Evolutionary conservation across 2,329 filamentous ascomycete species (phyloP), one percentile per base, ranked within the genome.

Genomic region (Colletotrichum orbiculare): DNA sequence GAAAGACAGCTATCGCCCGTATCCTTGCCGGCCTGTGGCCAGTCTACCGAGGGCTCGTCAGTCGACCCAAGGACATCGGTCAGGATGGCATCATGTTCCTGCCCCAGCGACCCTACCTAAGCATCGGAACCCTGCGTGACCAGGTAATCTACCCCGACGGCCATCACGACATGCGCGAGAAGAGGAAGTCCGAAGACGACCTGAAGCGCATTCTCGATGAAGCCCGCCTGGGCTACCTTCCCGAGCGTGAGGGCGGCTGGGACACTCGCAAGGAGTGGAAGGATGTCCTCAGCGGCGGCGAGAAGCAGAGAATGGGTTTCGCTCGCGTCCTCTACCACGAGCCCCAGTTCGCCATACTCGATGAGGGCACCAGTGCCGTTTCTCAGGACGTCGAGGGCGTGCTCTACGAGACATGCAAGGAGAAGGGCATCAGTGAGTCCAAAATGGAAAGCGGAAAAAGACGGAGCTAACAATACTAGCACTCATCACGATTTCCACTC

Each of bases 231-330:
- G 95, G 94, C 4, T 98, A 99, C 76, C 85, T 99, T 1, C 92
- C 93, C 1, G 89, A 94, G 53, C 89, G 96, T 13, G 96, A 99
- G 82, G 96, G 96, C 43, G 96, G 96, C 12, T 98, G 94, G 94
- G 93, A 99, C 74, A 96, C 93, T 5, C 87, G 93, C 61, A 98
- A 99, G 78, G 94, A 97, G 75, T 99, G 96, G 96, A 97, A 98
- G 79, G 95, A 98, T 71, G 93, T 99, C 5, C 84, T 99, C n/a
- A 95, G 91, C 69, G 96, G 96, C 43, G 96, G 96, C 11, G 96
- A 99, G 83, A 99, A 99, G 81, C 96, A 99, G 80, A 85, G 96
- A 25, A 93, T 99, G 87, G 93, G 89, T 0, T 93, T 99, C 72
- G 95, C 96, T 4, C 84, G 96, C 48, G 77, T 99, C 54, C 82